These are phyloP conservation scores for Alternaria brassicae DNA, from an alignment of 2,329 filamentous ascomycete species.

Conservation along the genomic window DNA sequence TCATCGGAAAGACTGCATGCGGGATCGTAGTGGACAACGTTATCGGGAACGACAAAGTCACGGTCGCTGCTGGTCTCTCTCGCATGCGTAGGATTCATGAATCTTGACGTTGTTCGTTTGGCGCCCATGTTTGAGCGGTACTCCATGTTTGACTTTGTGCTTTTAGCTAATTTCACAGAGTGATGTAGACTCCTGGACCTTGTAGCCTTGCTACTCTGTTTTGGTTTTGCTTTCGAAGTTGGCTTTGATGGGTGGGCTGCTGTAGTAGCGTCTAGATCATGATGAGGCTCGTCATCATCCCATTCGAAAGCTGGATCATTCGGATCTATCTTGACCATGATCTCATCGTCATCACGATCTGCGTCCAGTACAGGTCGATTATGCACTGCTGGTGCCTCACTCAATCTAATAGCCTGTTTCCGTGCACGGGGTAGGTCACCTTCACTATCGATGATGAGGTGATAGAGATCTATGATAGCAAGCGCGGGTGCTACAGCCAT, in stretches of 20 bases:
- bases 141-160: not conserved
- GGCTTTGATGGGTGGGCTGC: not conserved
- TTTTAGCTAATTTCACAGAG: not conserved
- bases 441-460: constrained; percentile 23
- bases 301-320: constrained; percentile 21
- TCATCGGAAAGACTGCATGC: not conserved
- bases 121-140: not conserved
- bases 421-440: constrained; percentile 12
- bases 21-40: not conserved
- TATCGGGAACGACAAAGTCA: constrained; percentile 11
- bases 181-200: not conserved
- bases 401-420: constrained; percentile 7
- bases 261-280: not conserved
- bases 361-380: not conserved
- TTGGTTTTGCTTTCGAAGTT: not conserved
- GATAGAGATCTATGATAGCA: constrained; percentile 22
- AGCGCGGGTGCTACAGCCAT: constrained; percentile 28
- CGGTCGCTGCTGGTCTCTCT: constrained; percentile 10
- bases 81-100: not conserved
- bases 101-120: not conserved
- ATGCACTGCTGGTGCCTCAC: not conserved
- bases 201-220: not conserved
- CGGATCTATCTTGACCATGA: constrained; percentile 26
- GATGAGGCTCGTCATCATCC: constrained; percentile 17
- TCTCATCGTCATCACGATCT: constrained; percentile 15